Percentiles rank a stretch among this genome's conserved stretches.
phyloP scores from a whole-genome alignment of 176 grass and related monocot species.

The Musa itinerans region DNA sequence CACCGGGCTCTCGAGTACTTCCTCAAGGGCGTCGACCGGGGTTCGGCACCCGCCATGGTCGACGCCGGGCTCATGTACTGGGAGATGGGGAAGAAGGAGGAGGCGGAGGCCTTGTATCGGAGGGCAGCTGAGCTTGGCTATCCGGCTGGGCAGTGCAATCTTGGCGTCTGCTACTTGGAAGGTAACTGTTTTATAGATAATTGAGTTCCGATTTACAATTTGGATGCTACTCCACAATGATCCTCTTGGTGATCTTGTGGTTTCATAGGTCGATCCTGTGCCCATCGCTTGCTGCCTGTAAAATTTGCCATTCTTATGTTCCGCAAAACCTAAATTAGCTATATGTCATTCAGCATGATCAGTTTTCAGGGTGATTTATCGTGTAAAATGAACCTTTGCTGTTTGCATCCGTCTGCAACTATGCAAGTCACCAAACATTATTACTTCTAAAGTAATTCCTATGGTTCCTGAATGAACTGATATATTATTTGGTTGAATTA shows the following conservation, averaged over 20 bases:
- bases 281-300: not conserved
- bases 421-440: not conserved
- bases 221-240: not conserved
- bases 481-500: too few species aligned
- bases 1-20: slow-evolving; percentile 39
- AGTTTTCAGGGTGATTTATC: not conserved
- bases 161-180: slow-evolving; percentile 62
- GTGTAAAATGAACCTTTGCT: not conserved
- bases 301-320: not conserved
- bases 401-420: not conserved
- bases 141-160: slow-evolving; percentile 55
- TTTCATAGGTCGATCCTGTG: not conserved
- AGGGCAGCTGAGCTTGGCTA: slow-evolving; percentile 49
- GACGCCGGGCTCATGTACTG: slow-evolving; percentile 65
- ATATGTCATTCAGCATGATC: not conserved
- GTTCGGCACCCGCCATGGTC: slow-evolving; percentile 58
- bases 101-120: slow-evolving; percentile 40
- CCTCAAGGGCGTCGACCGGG: slow-evolving; percentile 43
- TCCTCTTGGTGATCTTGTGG: not conserved
- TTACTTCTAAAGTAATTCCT: too few species aligned
- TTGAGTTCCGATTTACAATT: not conserved
- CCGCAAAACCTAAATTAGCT: not conserved
- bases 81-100: slow-evolving; percentile 39
- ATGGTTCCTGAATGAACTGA: too few species aligned
- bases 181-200: slow-evolving; percentile 18